Base-by-base conservation (phyloP, 768 basidiomycete species). In the Hygrocybe punicea region DNA sequence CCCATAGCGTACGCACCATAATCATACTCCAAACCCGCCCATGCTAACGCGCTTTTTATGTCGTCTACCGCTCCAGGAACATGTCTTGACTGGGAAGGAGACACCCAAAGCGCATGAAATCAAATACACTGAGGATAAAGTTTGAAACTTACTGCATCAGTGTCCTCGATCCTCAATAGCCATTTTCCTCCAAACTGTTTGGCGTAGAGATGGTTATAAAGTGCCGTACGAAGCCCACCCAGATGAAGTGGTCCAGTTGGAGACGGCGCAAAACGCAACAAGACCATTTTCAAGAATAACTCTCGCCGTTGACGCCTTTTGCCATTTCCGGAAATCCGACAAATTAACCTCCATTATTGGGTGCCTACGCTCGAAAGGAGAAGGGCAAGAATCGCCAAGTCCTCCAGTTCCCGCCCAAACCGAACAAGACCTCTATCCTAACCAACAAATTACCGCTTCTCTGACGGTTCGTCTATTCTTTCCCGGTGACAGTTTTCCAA, bases 201-300 rank as follows among this genome's bases (percentile, higher is more conserved):
- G 8, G 96, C 91, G 55, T 87, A 86, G 0, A 98, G 71, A 65
- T 97, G 83, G 65, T 98, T 98, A 72, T 93, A 96, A 2, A 99
- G 75, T 0, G 95, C 97, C 54, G 95, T 98, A 16, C 97, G 77
- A 13, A 99, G 82, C 0, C 97, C 97, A 1, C 97, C 97, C 2
- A 99, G 84, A 70, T 99, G 97, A 4, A 98, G 76, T 33, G 87
- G 81, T 1, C 97, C 97, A 0, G 97, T 99, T 1, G 97, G 97
- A 1, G 97, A 98, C 1, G 97, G 97, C 2, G 96, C 97, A 70
- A 99, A 98, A 14, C 97, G 86, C 14, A 98, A 71, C 16, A 93
- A 76, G 10, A 79, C 80, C 78, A 85, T 85, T 23, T 39, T 23
- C 29, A 8, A 29, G n/a, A n/a, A n/a, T n/a, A n/a, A n/a, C n/a